These are phyloP conservation scores for Podosphaera xanthii DNA, from an alignment of 2,329 filamentous ascomycete genomes.

Conservation along the genomic window DNA sequence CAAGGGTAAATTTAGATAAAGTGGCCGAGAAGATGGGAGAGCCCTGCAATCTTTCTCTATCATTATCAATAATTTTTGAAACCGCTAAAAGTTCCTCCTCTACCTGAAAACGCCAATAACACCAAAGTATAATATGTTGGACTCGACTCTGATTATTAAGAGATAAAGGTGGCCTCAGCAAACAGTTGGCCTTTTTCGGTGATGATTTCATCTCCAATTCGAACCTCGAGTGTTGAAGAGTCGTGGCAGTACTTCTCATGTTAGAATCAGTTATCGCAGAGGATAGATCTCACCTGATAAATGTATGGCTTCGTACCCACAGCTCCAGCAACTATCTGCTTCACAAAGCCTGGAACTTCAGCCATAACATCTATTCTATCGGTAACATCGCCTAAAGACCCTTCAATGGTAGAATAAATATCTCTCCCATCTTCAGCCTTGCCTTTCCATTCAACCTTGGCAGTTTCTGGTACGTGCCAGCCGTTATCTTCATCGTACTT, in stretches of 20 bases:
- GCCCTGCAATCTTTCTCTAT: no score
- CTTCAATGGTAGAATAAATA: conserved; percentile 46
- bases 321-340: conserved; percentile 71
- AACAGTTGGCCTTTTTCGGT: conserved; percentile 61
- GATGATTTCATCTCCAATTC: conserved; percentile 58
- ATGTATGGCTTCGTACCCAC: conserved; percentile 93
- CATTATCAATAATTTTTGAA: no score
- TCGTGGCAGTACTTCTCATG: no score
- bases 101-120: no score
- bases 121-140: no score
- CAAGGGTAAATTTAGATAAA: no score
- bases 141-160: conserved; percentile 13
- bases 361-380: conserved; percentile 92
- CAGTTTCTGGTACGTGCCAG: conserved; percentile 67
- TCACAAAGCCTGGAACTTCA: conserved; percentile 86
- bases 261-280: no score
- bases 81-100: no score
- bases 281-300: conserved; percentile 44
- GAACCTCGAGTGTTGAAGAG: conserved; percentile 45
- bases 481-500: conserved; percentile 55
- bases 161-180: conserved; percentile 91
- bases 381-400: conserved; percentile 40
- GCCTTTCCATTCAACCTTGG: conserved; percentile 59
- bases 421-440: conserved; percentile 53
- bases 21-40: no score